These are phyloP conservation scores for Pythium biforme DNA, from an alignment of 352 stramenopile species.

Conservation along the genomic window DNA sequence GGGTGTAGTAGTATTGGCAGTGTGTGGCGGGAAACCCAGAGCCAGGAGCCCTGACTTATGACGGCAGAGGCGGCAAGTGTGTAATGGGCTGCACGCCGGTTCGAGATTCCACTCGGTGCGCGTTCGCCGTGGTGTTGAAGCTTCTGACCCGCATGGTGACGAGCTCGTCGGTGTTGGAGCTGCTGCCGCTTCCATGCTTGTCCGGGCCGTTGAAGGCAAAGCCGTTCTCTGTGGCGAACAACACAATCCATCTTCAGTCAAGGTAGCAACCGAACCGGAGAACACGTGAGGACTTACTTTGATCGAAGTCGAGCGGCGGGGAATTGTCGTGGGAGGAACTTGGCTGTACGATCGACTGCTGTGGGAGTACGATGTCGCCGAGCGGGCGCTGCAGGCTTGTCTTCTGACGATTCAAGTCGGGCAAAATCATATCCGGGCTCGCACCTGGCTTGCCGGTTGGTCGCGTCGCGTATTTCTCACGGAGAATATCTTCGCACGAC, in stretches of 20 bases:
- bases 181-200: neutral
- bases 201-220: conserved; percentile 39
- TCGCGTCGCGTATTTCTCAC: conserved; percentile 35
- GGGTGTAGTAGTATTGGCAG: neutral
- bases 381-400: conserved; percentile 2
- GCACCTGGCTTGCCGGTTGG: conserved; percentile 19
- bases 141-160: conserved; percentile 34
- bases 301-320: neutral
- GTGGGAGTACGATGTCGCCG: conserved; percentile 15
- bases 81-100: neutral
- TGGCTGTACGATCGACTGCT: conserved; percentile 14
- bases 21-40: too few relatives aligned
- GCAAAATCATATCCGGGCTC: conserved; percentile 12
- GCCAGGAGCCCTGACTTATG: neutral
- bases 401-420: neutral
- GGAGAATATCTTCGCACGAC: conserved; percentile 57
- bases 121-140: conserved; percentile 15
- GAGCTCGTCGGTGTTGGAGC: conserved; percentile 20
- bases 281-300: neutral
- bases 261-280: too few relatives aligned
- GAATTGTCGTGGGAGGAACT: neutral
- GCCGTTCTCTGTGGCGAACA: conserved; percentile 26
- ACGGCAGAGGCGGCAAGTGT: neutral
- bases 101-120: conserved; percentile 12
- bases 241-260: too few relatives aligned